These are phyloP conservation scores for Microsporum canis DNA, from an alignment of 2,329 filamentous ascomycete genomes.

Conservation along the genomic window DNA sequence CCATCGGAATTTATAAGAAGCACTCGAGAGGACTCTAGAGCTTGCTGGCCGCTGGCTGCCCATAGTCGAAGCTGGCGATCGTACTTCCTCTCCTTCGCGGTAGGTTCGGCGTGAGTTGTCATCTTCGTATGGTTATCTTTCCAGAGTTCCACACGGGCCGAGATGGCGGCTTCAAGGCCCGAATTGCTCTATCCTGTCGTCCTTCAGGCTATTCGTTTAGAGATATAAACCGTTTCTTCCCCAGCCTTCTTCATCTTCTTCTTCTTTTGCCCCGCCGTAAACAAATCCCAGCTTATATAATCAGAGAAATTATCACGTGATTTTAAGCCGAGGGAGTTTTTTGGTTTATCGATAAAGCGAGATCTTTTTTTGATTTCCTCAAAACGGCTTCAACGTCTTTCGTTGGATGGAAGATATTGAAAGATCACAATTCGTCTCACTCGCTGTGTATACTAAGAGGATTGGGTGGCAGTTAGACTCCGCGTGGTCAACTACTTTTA, in stretches of 20 bases:
- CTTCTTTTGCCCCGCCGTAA: not conserved
- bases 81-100: conserved; percentile 64
- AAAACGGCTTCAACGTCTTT: not conserved
- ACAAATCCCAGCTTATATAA: conserved; percentile 18
- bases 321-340: no score
- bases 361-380: no score
- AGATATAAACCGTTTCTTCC: not conserved
- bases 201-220: not conserved
- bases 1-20: conserved; percentile 66
- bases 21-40: conserved; percentile 83
- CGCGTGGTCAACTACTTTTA: not conserved
- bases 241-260: not conserved
- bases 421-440: not conserved
- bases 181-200: not conserved
- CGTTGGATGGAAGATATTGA: not conserved
- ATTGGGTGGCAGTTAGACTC: not conserved
- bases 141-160: not conserved
- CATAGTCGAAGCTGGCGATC: conserved; percentile 90
- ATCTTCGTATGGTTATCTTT: not conserved
- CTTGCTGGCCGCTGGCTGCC: conserved; percentile 84
- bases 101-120: conserved; percentile 35
- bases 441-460: not conserved
- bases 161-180: not conserved
- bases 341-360: no score
- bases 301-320: no score